Evolutionary conservation across 106 monocot species (phyloP).

Genomic region (Phalaenopsis equestris): DNA sequence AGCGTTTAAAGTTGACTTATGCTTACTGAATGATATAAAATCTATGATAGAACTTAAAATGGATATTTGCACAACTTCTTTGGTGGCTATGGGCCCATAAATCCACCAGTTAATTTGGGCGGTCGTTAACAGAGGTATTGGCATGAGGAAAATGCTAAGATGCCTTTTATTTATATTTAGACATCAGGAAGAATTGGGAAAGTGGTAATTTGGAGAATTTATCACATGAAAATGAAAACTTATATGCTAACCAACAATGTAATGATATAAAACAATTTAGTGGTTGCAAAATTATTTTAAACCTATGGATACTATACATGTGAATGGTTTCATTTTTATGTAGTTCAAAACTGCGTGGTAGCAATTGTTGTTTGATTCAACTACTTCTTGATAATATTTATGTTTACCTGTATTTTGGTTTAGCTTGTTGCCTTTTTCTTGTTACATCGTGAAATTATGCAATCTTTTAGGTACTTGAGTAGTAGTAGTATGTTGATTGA

Average conservation of each 20-base stretch:
- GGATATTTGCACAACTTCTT: neutral
- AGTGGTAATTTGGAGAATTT: neutral
- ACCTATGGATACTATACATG: neutral
- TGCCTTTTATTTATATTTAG: no score
- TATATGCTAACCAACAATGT: neutral
- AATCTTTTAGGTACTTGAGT: neutral
- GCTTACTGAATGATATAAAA: neutral
- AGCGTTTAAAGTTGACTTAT: neutral
- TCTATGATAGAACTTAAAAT: neutral
- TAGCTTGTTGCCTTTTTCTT: neutral
- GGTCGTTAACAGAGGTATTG: neutral
- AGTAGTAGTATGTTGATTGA: neutral
- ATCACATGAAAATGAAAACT: conserved; percentile 1
- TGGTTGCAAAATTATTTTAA: neutral
- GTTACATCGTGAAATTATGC: neutral
- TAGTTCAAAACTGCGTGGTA: neutral
- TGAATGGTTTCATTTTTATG: neutral
- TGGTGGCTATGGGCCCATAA: neutral
- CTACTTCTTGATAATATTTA: neutral
- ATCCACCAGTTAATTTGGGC: neutral
- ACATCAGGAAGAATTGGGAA: no score
- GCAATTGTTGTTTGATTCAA: neutral
- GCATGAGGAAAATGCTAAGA: neutral
- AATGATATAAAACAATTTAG: neutral
- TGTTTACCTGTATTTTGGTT: neutral